Conservation (phyloP, 2,329 filamentous ascomycete genomes). For the Grosmannia clavigera region DNA sequence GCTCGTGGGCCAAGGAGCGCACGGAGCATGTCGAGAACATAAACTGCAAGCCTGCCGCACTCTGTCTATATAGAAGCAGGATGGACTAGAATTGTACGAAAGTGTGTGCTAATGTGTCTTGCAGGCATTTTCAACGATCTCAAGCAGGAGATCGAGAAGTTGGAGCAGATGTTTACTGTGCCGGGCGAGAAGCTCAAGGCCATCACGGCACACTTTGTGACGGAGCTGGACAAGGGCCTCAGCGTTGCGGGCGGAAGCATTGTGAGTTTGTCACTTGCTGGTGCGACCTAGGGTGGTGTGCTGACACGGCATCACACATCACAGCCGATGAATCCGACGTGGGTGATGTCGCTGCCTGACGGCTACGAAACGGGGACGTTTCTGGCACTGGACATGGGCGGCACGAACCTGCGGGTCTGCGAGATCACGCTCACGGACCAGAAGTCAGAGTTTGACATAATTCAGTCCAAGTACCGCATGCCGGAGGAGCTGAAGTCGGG, state of each 20-base stretch:
- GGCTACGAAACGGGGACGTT: constrained; percentile 80
- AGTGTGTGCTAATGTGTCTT: not conserved
- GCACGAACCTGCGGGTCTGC: constrained; percentile 90
- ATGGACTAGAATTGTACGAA: not conserved
- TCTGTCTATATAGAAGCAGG: not conserved
- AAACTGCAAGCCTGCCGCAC: not conserved
- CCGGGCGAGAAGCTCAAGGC: constrained; percentile 70
- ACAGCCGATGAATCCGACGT: constrained; percentile 94
- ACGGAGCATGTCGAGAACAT: too few species aligned
- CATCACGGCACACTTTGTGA: constrained; percentile 80
- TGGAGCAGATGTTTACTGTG: constrained; percentile 78
- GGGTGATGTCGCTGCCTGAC: constrained; percentile 83
- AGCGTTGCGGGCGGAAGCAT: constrained; percentile 84
- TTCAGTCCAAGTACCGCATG: constrained; percentile 92
- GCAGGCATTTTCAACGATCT: constrained; percentile 78
- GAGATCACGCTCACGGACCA: constrained; percentile 80
- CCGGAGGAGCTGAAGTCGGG: constrained; percentile 86
- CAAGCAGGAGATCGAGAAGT: constrained; percentile 61
- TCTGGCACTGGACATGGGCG: constrained; percentile 88
- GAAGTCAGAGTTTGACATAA: constrained; percentile 85
- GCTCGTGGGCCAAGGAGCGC: not conserved
- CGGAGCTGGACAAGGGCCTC: constrained; percentile 78
- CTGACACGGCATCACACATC: not conserved
- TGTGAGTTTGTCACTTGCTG: constrained; percentile 39
- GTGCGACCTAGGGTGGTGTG: not conserved